Evolutionary conservation across 352 stramenopile species (phyloP).

Genomic region (Phytophthora cryptogea): DNA sequence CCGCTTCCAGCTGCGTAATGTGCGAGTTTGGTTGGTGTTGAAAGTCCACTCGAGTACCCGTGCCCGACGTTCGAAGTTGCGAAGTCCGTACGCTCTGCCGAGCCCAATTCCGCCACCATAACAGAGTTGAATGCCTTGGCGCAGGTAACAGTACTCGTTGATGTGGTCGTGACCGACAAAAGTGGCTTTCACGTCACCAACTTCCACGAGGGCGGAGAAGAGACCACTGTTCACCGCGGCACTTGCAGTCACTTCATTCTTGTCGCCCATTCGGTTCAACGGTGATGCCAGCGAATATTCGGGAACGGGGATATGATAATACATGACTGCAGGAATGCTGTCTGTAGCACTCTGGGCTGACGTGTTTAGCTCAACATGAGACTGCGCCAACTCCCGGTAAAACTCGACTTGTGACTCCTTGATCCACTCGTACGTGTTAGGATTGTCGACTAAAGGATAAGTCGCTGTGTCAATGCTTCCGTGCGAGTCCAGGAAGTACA

Average conservation of each 20-base stretch:
- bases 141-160: constrained; percentile 63
- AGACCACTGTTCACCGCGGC: constrained; percentile 38
- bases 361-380: constrained; percentile 16
- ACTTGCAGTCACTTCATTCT: constrained; percentile 35
- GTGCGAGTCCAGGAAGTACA: constrained; percentile 78
- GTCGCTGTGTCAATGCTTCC: constrained; percentile 32
- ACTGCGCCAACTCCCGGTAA: constrained; percentile 40
- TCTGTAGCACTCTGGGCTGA: constrained; percentile 8
- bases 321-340: constrained; percentile 51
- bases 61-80: constrained; percentile 36
- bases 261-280: constrained; percentile 26
- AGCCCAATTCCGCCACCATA: constrained; percentile 60
- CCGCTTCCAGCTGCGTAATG: constrained; percentile 52
- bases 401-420: constrained; percentile 51
- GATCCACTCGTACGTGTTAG: constrained; percentile 49
- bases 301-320: constrained; percentile 65
- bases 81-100: constrained; percentile 37
- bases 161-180: constrained; percentile 69
- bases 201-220: constrained; percentile 47
- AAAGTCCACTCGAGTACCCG: constrained; percentile 54
- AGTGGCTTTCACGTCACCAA: constrained; percentile 59
- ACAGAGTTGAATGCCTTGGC: constrained; percentile 53
- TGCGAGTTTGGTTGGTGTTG: constrained; percentile 38
- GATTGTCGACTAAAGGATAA: constrained; percentile 35
- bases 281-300: constrained; percentile 46